Percentiles rank a stretch among this genome's conserved stretches.
Conservation (phyloP, 768 basidiomycete species). For the Boletus edulis region DNA sequence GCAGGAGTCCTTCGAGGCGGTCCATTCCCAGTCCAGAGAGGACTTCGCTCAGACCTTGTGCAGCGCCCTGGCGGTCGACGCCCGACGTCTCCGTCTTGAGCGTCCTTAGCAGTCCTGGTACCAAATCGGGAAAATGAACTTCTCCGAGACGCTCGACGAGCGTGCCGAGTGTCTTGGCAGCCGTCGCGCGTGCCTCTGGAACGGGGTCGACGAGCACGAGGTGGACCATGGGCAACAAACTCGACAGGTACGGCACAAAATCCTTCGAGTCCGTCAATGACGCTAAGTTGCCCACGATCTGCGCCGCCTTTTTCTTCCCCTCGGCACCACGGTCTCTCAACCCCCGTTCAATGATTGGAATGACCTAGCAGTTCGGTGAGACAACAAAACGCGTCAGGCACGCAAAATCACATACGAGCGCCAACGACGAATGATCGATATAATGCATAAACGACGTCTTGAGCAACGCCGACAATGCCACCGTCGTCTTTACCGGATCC, state of each 20-base stretch:
- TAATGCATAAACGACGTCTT: constrained; percentile 98
- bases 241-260: constrained; percentile 90
- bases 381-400: not conserved
- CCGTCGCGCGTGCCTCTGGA: constrained; percentile 95
- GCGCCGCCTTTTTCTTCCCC: constrained; percentile 92
- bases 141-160: constrained; percentile 97
- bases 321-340: constrained; percentile 90
- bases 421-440: constrained; percentile 95
- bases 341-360: constrained; percentile 94
- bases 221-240: constrained; percentile 88
- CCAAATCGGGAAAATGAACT: constrained; percentile 91
- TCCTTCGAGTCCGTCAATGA: constrained; percentile 88
- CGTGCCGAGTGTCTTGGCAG: constrained; percentile 93
- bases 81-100: constrained; percentile 92
- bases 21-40: constrained; percentile 98
- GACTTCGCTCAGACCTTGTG: constrained; percentile 95
- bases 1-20: constrained; percentile 87
- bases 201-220: constrained; percentile 94
- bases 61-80: constrained; percentile 96
- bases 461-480: constrained; percentile 79
- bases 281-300: constrained; percentile 96
- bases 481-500: constrained; percentile 88
- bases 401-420: constrained; percentile 56
- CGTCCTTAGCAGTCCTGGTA: constrained; percentile 82
- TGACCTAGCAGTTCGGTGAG: constrained; percentile 52